A percentile compares a stretch with the other conserved stretches of the same genome.
These are phyloP conservation scores for Decorospora gaudefroyi DNA, from an alignment of 2,329 filamentous ascomycete species.

Conservation along the genomic window DNA sequence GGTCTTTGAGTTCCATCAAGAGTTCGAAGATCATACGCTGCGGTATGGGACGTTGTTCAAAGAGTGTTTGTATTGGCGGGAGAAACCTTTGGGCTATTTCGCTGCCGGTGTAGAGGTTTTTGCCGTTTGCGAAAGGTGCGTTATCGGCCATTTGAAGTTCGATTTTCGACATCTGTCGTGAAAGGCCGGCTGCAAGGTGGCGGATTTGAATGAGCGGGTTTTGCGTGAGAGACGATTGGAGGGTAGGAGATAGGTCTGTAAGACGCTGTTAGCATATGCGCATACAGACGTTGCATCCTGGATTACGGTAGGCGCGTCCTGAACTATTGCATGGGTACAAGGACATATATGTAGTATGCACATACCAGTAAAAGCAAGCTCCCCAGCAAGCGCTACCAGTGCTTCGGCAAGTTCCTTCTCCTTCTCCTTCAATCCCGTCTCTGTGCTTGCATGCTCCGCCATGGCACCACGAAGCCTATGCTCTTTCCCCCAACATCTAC, in stretches of 20 bases:
- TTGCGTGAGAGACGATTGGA: slow-evolving; percentile 40
- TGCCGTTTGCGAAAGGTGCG: slow-evolving; percentile 37
- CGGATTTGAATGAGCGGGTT: slow-evolving; percentile 44
- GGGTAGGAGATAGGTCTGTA: slow-evolving; percentile 36
- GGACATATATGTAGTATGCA: neutral
- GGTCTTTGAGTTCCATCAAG: slow-evolving; percentile 43
- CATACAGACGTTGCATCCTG: neutral
- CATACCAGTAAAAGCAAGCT: slow-evolving; percentile 42
- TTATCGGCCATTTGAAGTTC: slow-evolving; percentile 46
- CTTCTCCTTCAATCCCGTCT: slow-evolving; percentile 38
- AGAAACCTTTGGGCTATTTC: slow-evolving; percentile 42
- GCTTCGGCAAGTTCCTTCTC: slow-evolving; percentile 45
- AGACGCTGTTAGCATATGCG: slow-evolving; percentile 6
- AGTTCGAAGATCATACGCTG: slow-evolving; percentile 45
- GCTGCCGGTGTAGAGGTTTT: slow-evolving; percentile 43
- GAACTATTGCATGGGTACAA: too few relatives aligned
- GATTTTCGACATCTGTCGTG: slow-evolving; percentile 42
- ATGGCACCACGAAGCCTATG: slow-evolving; percentile 45
- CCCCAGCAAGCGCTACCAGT: slow-evolving; percentile 40
- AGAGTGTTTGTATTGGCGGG: slow-evolving; percentile 38
- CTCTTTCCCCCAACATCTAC: slow-evolving; percentile 33
- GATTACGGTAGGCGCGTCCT: neutral
- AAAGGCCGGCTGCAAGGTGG: slow-evolving; percentile 42
- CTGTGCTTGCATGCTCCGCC: slow-evolving; percentile 45
- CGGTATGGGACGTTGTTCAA: slow-evolving; percentile 37